These are phyloP conservation scores for Eucalyptus erythrocorys DNA, from an alignment of 345 rosid species.

Conservation along the genomic window DNA sequence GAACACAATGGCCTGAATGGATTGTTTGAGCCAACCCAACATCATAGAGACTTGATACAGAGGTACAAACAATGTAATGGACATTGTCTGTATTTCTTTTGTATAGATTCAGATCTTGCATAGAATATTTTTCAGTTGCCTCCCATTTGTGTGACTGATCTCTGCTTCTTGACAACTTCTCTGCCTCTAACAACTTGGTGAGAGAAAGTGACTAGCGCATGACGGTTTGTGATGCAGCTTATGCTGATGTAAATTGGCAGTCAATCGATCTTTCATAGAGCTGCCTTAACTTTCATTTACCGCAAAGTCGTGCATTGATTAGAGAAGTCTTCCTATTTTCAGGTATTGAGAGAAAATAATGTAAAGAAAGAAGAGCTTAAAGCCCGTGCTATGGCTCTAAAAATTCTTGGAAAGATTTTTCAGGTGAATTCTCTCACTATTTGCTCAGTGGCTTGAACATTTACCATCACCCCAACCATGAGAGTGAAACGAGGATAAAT, in stretches of 20 bases:
- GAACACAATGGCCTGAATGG: not conserved
- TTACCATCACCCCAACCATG: not conserved
- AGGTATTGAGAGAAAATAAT: conserved; percentile 66
- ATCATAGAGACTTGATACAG: not conserved
- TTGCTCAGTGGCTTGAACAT: not conserved
- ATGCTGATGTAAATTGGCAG: not conserved
- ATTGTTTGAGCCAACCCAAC: not conserved
- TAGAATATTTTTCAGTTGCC: not conserved
- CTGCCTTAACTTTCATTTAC: not conserved
- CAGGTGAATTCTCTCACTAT: conserved; percentile 33
- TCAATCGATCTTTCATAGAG: not conserved
- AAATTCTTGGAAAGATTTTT: conserved; percentile 70
- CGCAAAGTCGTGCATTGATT: not conserved
- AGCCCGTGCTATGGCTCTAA: conserved; percentile 62
- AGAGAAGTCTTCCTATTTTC: not conserved
- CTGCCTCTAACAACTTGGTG: not conserved
- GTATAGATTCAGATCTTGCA: not conserved
- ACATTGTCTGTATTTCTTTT: not conserved
- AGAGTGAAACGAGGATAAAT: not conserved
- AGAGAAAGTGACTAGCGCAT: not conserved
- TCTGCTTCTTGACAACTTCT: not conserved
- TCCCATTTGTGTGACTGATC: not conserved
- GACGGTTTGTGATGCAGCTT: not conserved
- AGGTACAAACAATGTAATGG: not conserved
- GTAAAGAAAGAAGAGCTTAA: conserved; percentile 61